Conservation (phyloP, 2,329 filamentous ascomycete genomes). For the Alternaria postmessia region DNA sequence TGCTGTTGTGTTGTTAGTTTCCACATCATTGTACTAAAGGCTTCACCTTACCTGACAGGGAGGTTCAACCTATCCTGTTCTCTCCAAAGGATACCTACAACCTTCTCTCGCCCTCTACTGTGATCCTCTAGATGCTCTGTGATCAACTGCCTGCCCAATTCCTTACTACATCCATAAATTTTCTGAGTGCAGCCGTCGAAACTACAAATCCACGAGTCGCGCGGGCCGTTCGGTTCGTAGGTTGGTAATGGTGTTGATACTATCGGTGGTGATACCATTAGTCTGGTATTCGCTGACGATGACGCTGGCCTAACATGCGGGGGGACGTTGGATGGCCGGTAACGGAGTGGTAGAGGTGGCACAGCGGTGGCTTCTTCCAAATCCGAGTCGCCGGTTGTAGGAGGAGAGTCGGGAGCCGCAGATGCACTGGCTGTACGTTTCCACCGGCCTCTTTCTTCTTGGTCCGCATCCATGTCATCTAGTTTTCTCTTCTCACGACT, state of each 20-base stretch:
- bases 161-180: conserved; percentile 68
- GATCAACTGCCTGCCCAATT: conserved; percentile 65
- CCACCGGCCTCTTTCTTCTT: conserved; percentile 29
- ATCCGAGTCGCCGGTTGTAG: conserved; percentile 22
- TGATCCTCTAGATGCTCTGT: conserved; percentile 69
- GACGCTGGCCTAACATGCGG: not conserved
- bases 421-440: conserved; percentile 41
- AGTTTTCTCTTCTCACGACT: conserved; percentile 42
- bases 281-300: conserved; percentile 15
- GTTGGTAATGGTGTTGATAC: conserved; percentile 46
- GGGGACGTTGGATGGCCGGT: conserved; percentile 21
- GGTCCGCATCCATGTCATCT: conserved; percentile 18
- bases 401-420: conserved; percentile 32
- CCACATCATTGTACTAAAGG: not conserved
- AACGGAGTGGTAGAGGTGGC: conserved; percentile 38
- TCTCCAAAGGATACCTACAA: conserved; percentile 62
- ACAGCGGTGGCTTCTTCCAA: conserved; percentile 20
- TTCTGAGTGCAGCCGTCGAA: conserved; percentile 70
- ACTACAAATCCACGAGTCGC: conserved; percentile 72
- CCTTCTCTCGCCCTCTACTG: conserved; percentile 62
- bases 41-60: conserved; percentile 49
- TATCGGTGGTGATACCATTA: conserved; percentile 27
- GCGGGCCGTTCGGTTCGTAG: conserved; percentile 58
- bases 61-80: conserved; percentile 54
- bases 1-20: conserved; percentile 29